phyloP scores from a whole-genome alignment of 805 yeast species.

The Candida boleticola region DNA sequence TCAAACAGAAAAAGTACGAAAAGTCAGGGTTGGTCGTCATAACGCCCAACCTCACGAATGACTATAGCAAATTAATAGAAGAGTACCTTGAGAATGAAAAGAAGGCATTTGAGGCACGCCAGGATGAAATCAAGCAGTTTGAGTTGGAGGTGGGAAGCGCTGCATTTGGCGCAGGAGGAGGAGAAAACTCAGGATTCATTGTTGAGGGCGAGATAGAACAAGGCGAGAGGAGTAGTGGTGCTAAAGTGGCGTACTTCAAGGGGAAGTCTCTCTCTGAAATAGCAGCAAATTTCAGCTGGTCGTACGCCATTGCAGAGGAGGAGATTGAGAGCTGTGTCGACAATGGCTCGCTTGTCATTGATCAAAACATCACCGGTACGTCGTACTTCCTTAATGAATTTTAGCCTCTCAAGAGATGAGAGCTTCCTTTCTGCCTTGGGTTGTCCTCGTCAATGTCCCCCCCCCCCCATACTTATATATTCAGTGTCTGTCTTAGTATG shows the following conservation, averaged over 20 bases:
- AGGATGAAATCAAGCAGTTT: not conserved
- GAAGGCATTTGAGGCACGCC: constrained; percentile 13
- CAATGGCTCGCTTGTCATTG: constrained; percentile 58
- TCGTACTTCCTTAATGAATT: constrained; percentile 55
- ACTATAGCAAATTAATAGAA: constrained; percentile 25
- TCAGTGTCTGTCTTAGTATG: too few species aligned
- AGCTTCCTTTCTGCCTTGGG: too few species aligned
- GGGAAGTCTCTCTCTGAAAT: constrained; percentile 42
- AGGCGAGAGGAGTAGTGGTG: constrained; percentile 11
- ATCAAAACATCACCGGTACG: constrained; percentile 65
- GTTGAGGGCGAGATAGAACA: constrained; percentile 14
- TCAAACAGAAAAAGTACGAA: constrained; percentile 36
- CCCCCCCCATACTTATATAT: too few species aligned
- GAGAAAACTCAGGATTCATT: too few species aligned
- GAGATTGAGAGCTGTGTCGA: constrained; percentile 60
- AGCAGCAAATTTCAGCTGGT: constrained; percentile 58
- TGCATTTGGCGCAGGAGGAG: too few species aligned
- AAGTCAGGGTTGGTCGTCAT: constrained; percentile 34
- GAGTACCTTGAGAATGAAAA: constrained; percentile 23
- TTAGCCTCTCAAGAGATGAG: not conserved
- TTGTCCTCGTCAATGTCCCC: too few species aligned
- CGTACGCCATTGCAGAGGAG: constrained; percentile 62
- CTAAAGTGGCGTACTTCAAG: constrained; percentile 14
- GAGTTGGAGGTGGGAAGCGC: not conserved
- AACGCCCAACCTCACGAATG: constrained; percentile 19